Base-by-base conservation (phyloP, 345 rosid species). In the Ceriops zippeliana region DNA sequence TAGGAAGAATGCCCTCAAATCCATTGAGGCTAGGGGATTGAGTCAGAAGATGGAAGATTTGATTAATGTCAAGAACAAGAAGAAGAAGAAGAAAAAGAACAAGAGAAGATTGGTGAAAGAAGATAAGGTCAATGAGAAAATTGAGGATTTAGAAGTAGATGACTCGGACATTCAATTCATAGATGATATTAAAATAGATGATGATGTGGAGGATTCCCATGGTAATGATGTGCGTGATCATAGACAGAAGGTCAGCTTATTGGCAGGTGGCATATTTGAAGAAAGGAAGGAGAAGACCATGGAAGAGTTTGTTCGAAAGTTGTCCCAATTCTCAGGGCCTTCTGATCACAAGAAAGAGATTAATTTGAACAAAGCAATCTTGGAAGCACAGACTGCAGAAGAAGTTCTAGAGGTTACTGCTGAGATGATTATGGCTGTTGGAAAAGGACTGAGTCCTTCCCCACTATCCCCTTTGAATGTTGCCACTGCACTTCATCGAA, bases 381-480 rank as follows among this genome's bases (percentile, higher is more conserved):
- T 88, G n/a, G 89, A 91, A 76, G 90, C 96, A 15, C 91, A 86
- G 57, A 89, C 96, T 20, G 95, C 93, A 61, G 89, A 84, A 71
- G 89, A 92, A 66, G 96, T 89, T 49, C 68, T 92, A 63, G 89
- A 84, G 70, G 85, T 83, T 54, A 76, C 85, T 11, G 85, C 90
- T 1, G 98, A 89, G 70, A 81, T 83, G 75, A 88, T 91, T 49
- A 73, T 82, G 83, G 97, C 90, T 10, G 91, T 91, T 63, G 89
- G 89, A 62, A 93, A 91, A 82, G 97, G 97, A 60, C 76, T 93
- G 79, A 89, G 84, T 52, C 98, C 97, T 63, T 91, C 92, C 1
- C 97, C 96, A 0, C 78, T 91, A n/a, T 84, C 96, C 28, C 96
- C 97, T 30, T 24, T 93, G 71, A 89, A 93, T 75, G 79, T 91